These are phyloP conservation scores for Verruconis gallopava DNA, from an alignment of 2,329 filamentous ascomycete species.

Conservation along the genomic window DNA sequence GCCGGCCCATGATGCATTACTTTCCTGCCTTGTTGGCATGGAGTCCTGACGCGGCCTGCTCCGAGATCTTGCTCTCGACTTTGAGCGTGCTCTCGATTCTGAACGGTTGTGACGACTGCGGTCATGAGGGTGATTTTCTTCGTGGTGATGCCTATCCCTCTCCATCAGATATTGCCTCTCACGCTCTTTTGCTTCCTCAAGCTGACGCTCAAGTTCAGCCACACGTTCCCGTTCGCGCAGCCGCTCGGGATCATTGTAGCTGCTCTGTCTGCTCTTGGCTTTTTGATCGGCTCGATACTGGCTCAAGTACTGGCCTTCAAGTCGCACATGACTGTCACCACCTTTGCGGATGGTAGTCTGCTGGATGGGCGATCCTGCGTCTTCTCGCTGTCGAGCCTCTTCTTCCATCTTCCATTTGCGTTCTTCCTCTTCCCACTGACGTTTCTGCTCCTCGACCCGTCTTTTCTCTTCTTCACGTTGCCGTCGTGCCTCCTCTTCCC, in stretches of 20 bases:
- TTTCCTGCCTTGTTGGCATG: slow-evolving; percentile 31
- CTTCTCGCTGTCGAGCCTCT: slow-evolving; percentile 56
- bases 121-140: slow-evolving; percentile 32
- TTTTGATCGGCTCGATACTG: slow-evolving; percentile 67
- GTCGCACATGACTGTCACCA: slow-evolving; percentile 48
- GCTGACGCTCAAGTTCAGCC: slow-evolving; percentile 63
- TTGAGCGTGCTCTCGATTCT: slow-evolving; percentile 24
- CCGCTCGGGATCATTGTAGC: slow-evolving; percentile 26
- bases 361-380: slow-evolving; percentile 54
- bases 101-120: slow-evolving; percentile 15
- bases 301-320: slow-evolving; percentile 74
- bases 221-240: slow-evolving; percentile 45
- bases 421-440: slow-evolving; percentile 67
- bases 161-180: slow-evolving; percentile 52
- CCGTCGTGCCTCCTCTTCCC: slow-evolving; percentile 52
- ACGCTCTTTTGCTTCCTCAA: slow-evolving; percentile 54
- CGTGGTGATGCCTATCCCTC: slow-evolving; percentile 21
- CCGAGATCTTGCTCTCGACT: slow-evolving; percentile 19
- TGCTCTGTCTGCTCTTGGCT: slow-evolving; percentile 23
- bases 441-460: slow-evolving; percentile 53
- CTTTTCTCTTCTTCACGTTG: slow-evolving; percentile 45
- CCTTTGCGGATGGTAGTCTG: slow-evolving; percentile 48
- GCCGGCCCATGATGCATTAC: slow-evolving; percentile 51
- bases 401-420: slow-evolving; percentile 66
- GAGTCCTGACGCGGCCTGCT: slow-evolving; percentile 16